These are phyloP conservation scores for Rhizomucor pusillus DNA, from an alignment of 371 early-diverging fungal genomes.

Conservation along the genomic window DNA sequence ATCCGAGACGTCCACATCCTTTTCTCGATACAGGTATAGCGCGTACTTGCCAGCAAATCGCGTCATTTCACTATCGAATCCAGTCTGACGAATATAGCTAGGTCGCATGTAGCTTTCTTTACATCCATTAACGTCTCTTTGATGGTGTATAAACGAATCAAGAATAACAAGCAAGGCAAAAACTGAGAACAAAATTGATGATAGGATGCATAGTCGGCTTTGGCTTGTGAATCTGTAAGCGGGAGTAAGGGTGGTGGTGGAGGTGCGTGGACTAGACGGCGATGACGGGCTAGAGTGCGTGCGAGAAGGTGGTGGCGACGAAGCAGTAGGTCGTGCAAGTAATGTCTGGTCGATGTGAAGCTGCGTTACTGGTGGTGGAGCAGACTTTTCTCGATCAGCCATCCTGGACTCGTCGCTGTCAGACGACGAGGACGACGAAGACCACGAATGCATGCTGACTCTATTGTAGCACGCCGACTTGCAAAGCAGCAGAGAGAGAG, in stretches of 20 bases:
- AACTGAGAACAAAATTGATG: slow-evolving; percentile 25
- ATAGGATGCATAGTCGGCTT: slow-evolving; percentile 15
- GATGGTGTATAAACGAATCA: slow-evolving; percentile 60
- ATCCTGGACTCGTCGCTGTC: slow-evolving; percentile 10
- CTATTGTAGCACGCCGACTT: no score
- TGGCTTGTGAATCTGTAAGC: slow-evolving; percentile 18
- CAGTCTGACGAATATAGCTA: slow-evolving; percentile 60
- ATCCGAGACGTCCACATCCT: slow-evolving; percentile 51
- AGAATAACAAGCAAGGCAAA: slow-evolving; percentile 32
- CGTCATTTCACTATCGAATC: slow-evolving; percentile 65
- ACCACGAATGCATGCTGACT: no score
- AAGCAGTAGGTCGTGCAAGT: slow-evolving; percentile 6
- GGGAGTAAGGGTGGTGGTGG: slow-evolving; percentile 14
- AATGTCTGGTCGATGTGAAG: slow-evolving; percentile 23
- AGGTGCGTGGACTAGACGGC: slow-evolving; percentile 10
- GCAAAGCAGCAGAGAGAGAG: no score
- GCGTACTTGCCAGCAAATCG: slow-evolving; percentile 75
- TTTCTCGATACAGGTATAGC: slow-evolving; percentile 79
- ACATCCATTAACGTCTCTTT: slow-evolving; percentile 71
- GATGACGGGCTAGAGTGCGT: slow-evolving; percentile 32
- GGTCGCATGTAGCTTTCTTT: slow-evolving; percentile 84
- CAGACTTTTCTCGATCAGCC: neutral
- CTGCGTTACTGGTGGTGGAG: slow-evolving; percentile 8
- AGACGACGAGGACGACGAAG: slow-evolving; percentile 4
- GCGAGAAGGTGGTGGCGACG: slow-evolving; percentile 20